Evolutionary conservation across 768 basidiomycete genomes (phyloP).

Genomic region (Lentinus tigrinus): DNA sequence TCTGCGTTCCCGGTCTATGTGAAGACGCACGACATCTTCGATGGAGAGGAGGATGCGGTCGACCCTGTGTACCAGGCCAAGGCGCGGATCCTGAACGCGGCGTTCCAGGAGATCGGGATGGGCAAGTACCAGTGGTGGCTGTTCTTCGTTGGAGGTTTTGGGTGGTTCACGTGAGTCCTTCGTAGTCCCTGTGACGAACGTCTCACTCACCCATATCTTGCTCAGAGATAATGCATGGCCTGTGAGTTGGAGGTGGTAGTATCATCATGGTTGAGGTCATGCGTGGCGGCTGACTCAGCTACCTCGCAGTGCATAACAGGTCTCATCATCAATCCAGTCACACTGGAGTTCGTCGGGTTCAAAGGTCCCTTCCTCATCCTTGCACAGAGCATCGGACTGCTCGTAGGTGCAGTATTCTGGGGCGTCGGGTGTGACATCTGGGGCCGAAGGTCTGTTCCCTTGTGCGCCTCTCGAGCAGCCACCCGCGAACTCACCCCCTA

Average conservation of each 20-base stretch:
- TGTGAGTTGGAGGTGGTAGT: constrained; percentile 34
- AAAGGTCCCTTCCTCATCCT: constrained; percentile 63
- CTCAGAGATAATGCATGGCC: constrained; percentile 69
- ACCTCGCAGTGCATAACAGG: constrained; percentile 55
- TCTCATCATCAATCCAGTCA: constrained; percentile 62
- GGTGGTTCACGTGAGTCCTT: constrained; percentile 63
- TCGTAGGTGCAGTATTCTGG: constrained; percentile 71
- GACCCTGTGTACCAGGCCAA: constrained; percentile 50
- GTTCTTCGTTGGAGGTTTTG: constrained; percentile 67
- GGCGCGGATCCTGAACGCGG: constrained; percentile 43
- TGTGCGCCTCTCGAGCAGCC: too few relatives aligned
- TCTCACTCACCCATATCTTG: background rate
- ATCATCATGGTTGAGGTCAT: too few relatives aligned
- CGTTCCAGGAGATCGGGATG: constrained; percentile 53
- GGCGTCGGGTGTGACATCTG: constrained; percentile 68
- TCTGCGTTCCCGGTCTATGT: background rate
- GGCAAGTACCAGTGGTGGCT: constrained; percentile 58
- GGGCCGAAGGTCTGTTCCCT: constrained; percentile 54
- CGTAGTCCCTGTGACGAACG: background rate
- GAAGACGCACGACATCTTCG: constrained; percentile 9
- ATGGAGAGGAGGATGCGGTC: constrained; percentile 26
- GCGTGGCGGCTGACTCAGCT: background rate
- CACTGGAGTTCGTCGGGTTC: constrained; percentile 59
- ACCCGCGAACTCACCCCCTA: too few relatives aligned
- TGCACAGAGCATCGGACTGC: constrained; percentile 70